Percentiles rank a stretch among this genome's conserved stretches.
Conservation (phyloP, 164 flowering plant genomes). For the Liriodendron chinense region DNA sequence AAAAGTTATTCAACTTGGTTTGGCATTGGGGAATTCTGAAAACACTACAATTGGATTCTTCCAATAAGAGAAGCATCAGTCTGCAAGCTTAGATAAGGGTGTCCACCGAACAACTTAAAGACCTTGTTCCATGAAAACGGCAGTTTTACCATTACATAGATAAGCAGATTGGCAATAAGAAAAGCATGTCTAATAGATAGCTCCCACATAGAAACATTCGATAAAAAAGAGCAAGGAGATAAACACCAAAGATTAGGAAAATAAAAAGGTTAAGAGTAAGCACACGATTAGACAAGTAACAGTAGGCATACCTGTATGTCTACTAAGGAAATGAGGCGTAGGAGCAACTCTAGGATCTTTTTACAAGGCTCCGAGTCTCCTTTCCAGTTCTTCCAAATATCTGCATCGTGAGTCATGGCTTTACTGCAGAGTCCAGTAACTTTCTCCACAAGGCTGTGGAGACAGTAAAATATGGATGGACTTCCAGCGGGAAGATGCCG, state of each 20-base stretch:
- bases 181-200: not conserved
- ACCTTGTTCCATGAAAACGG: not conserved
- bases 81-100: not conserved
- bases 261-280: not conserved
- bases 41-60: not conserved
- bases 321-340: conserved; percentile 67
- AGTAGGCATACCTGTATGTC: conserved; percentile 74
- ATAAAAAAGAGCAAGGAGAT: not conserved
- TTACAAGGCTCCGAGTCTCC: conserved; percentile 66
- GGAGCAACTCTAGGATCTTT: conserved; percentile 65
- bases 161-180: not conserved
- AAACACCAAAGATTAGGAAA: not conserved
- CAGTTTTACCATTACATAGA: not conserved
- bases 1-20: not conserved
- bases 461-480: conserved; percentile 72
- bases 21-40: not conserved
- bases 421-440: conserved; percentile 49
- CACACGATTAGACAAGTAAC: not conserved
- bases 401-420: conserved; percentile 28
- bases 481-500: conserved; percentile 94
- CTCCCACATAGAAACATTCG: not conserved
- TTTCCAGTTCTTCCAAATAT: conserved; percentile 63
- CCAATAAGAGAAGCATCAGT: not conserved
- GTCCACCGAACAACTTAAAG: not conserved
- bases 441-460: conserved; percentile 66